phyloP scores from a whole-genome alignment of 2,329 filamentous ascomycete genomes.

The Cladosporium sp. region DNA sequence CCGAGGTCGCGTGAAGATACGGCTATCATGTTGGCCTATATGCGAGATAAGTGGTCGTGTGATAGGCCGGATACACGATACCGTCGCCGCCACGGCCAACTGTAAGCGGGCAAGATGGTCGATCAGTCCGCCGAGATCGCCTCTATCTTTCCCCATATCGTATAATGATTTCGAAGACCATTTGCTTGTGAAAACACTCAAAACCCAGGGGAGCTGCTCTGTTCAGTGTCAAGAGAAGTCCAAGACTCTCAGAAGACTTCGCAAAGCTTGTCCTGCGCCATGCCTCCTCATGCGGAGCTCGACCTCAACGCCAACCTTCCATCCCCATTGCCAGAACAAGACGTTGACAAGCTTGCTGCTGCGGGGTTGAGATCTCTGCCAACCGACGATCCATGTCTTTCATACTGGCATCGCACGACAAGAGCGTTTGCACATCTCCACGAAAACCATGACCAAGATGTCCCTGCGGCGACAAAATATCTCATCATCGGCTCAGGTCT shows the following conservation, averaged over 20 bases:
- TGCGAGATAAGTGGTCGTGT: slow-evolving; percentile 1
- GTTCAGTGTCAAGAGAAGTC: not conserved
- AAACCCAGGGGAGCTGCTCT: not conserved
- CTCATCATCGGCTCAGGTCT: slow-evolving; percentile 43
- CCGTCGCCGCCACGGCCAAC: not conserved
- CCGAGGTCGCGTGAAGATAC: not conserved
- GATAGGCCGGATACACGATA: not conserved
- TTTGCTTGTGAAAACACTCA: not conserved
- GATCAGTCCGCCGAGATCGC: not conserved
- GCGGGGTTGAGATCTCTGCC: slow-evolving; percentile 15
- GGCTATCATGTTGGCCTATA: not conserved
- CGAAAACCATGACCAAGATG: slow-evolving; percentile 30
- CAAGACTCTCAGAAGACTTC: not conserved
- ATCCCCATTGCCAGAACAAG: not conserved
- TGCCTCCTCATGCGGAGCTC: slow-evolving; percentile 19
- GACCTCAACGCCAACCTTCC: slow-evolving; percentile 4
- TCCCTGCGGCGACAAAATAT: slow-evolving; percentile 33
- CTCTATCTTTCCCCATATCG: not conserved
- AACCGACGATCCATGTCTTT: slow-evolving; percentile 29
- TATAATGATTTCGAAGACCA: not conserved
- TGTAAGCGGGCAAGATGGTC: not conserved
- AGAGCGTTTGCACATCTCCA: slow-evolving; percentile 40
- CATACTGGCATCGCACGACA: slow-evolving; percentile 46
- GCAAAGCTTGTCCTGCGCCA: slow-evolving; percentile 3
- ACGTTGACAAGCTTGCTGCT: not conserved